Conservation (phyloP, 306 rosid species). For the Castanospermum australe region DNA sequence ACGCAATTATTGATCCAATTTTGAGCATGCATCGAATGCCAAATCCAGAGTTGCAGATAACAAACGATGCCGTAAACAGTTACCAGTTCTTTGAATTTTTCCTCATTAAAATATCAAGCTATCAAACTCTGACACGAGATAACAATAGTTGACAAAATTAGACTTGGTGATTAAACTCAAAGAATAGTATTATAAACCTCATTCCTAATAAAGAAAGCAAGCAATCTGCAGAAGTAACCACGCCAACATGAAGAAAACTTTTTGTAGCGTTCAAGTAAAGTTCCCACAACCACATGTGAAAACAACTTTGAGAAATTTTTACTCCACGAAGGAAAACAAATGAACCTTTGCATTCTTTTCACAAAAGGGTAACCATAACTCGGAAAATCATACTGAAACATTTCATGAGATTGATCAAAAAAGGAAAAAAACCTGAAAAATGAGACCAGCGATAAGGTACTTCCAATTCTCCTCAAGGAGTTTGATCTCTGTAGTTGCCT, state of each 20-base stretch:
- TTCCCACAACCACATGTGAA: conserved; percentile 30
- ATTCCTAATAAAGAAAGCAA: conserved; percentile 8
- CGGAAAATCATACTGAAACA: background rate
- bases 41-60: conserved; percentile 26
- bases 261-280: conserved; percentile 36
- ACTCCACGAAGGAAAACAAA: conserved; percentile 6
- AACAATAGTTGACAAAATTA: conserved; percentile 6
- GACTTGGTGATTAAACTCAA: background rate
- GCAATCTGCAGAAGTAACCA: conserved; percentile 33
- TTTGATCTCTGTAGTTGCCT: conserved; percentile 68
- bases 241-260: conserved; percentile 31
- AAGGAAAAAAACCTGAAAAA: conserved; percentile 62
- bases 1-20: conserved; percentile 12
- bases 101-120: background rate
- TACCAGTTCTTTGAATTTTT: conserved; percentile 17
- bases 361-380: conserved; percentile 19
- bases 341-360: background rate
- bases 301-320: conserved; percentile 22
- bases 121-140: background rate
- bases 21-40: conserved; percentile 24
- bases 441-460: conserved; percentile 76
- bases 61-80: conserved; percentile 28
- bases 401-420: conserved; percentile 15
- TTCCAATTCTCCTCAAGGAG: conserved; percentile 86
- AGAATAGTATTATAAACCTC: background rate